Evolutionary conservation across 208 protist genomes (phyloP).

Genomic region (Wallacemonas sp.): DNA sequence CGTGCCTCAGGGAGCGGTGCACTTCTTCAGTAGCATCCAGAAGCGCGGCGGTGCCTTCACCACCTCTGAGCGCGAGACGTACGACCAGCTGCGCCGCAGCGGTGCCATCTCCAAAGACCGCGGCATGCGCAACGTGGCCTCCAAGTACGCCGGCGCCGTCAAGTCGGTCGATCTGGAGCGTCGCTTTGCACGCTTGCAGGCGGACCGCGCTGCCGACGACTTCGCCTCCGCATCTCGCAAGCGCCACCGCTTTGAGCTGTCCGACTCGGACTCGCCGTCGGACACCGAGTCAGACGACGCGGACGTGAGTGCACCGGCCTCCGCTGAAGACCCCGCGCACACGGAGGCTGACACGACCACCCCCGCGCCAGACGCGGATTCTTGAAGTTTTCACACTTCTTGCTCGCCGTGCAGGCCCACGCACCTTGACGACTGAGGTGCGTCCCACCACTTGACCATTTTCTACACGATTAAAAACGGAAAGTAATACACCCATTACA

Average conservation of each 20-base stretch:
- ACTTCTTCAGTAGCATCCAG: slow-evolving; percentile 86
- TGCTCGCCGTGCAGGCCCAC: too few species aligned
- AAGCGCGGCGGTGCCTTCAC: slow-evolving; percentile 82
- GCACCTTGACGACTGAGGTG: too few species aligned
- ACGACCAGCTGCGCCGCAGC: slow-evolving; percentile 59
- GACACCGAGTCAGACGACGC: neutral
- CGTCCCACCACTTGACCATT: too few species aligned
- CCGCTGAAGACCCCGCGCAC: slow-evolving; percentile 16
- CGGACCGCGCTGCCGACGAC: neutral
- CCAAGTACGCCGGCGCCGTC: slow-evolving; percentile 6
- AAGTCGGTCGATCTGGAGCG: slow-evolving; percentile 11
- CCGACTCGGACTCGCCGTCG: neutral
- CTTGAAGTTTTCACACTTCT: too few species aligned
- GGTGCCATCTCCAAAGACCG: slow-evolving; percentile 40
- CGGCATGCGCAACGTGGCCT: slow-evolving; percentile 2
- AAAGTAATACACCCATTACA: too few species aligned
- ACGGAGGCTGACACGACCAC: slow-evolving; percentile 42
- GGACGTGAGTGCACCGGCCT: neutral
- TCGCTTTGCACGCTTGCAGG: slow-evolving; percentile 6
- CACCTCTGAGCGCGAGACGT: slow-evolving; percentile 64
- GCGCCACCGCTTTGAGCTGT: slow-evolving; percentile 10
- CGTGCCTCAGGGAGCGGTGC: slow-evolving; percentile 51
- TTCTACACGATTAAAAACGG: too few species aligned
- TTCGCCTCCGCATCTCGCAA: neutral
- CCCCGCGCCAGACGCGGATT: too few species aligned